A percentile compares a stretch with the other conserved stretches of the same genome.
phyloP scores from a whole-genome alignment of 2,329 filamentous ascomycete genomes.

The Epichloe glyceriae region DNA sequence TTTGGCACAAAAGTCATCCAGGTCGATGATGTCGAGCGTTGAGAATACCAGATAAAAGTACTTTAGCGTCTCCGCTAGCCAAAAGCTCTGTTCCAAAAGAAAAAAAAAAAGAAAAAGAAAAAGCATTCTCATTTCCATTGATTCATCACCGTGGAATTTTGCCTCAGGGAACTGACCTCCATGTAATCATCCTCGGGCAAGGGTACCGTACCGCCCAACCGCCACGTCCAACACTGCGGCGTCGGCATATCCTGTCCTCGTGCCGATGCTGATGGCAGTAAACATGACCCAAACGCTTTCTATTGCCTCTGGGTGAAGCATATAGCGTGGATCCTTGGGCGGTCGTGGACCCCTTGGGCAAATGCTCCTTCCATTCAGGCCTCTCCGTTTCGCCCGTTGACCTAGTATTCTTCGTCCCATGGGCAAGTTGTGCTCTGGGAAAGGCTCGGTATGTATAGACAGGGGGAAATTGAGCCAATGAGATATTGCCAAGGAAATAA shows the following conservation, averaged over 20 bases:
- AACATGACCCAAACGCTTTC: conserved; percentile 76
- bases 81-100: not conserved
- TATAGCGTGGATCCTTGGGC: conserved; percentile 45
- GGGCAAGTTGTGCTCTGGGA: conserved; percentile 21
- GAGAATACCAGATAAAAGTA: conserved; percentile 61
- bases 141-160: not conserved
- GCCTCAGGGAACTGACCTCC: conserved; percentile 36
- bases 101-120: too few species aligned
- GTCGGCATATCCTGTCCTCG: conserved; percentile 45
- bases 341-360: conserved; percentile 42
- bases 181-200: conserved; percentile 32
- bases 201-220: not conserved
- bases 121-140: too few species aligned
- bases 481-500: too few species aligned
- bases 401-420: conserved; percentile 26
- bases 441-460: conserved; percentile 37
- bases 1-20: conserved; percentile 57
- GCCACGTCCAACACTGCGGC: conserved; percentile 51
- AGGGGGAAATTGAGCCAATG: not conserved
- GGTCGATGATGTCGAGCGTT: conserved; percentile 39
- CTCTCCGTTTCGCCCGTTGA: conserved; percentile 37
- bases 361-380: conserved; percentile 9
- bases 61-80: conserved; percentile 62
- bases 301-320: conserved; percentile 63
- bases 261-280: conserved; percentile 42